Base-by-base conservation (phyloP, 2,329 filamentous ascomycete genomes). In the Dothistroma pini region DNA sequence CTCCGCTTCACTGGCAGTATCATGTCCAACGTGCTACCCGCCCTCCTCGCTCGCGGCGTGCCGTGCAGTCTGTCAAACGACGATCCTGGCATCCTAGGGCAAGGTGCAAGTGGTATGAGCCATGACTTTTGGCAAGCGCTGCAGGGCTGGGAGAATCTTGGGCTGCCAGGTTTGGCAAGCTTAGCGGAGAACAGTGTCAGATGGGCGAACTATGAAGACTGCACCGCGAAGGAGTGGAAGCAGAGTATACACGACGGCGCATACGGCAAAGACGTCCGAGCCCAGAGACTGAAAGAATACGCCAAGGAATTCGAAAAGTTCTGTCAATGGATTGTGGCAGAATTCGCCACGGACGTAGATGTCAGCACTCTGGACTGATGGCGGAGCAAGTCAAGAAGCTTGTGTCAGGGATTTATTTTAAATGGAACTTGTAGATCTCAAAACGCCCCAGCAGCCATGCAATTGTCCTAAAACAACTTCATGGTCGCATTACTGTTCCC, bases 91-190 rank as follows among this genome's bases (percentile, higher is more conserved):
- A 91, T 97, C 70, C 81, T 96, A 6, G 93, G 93, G 9, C 90
- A 96, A 70, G 90, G 90, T 60, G 85, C 83, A 7, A 89, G 87
- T 29, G 91, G 91, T 41, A 87, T 95, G 83, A 93, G 89, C 1
- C 90, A 96, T 75, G 92, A 97, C 76, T 96, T 96, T 76, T 97
- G 91, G 91, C 91, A 96, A 75, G 89, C 90, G 1, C 79, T 97
- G 21, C 92, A 96, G 75, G 93, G 90, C 0, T 95, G 93, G 85
- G 89, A 96, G 61, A 96, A 96, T 71, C 83, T 97, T 14, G 95
- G 93, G 0, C 81, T 97, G 2, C 91, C 90, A 11, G 93, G 93
- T 0, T 77, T 97, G 56, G 93, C 89, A 0, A 89, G 88, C 60
- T 81, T 99, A 68, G 93, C 92, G 0, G 92, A 97, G 81, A 97